Conservation (phyloP, 768 basidiomycete species). For the Glaciozyma antarctica region DNA sequence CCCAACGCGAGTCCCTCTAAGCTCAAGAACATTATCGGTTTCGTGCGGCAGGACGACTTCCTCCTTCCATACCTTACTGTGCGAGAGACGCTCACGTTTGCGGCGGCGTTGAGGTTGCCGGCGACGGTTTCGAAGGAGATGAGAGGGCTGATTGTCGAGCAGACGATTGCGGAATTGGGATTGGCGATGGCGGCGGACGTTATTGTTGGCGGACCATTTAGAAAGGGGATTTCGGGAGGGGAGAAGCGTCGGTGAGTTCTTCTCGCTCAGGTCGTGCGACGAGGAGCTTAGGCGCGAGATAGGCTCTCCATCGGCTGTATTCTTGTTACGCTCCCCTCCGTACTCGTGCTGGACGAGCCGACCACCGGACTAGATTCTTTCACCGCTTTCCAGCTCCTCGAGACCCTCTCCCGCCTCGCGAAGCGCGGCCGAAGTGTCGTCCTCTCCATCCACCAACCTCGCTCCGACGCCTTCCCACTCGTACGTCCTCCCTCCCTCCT, state of each 20-base stretch:
- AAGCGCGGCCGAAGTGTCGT: constrained; percentile 49
- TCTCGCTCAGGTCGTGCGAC: no score
- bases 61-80: constrained; percentile 39
- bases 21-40: constrained; percentile 35
- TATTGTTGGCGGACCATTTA: constrained; percentile 51
- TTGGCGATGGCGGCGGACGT: constrained; percentile 44
- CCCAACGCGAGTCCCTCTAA: neutral
- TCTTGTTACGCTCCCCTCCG: constrained; percentile 52
- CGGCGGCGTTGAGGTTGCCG: constrained; percentile 40
- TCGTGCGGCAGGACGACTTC: constrained; percentile 39
- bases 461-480: constrained; percentile 46
- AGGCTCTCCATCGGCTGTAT: constrained; percentile 54
- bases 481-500: neutral
- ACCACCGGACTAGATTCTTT: constrained; percentile 40
- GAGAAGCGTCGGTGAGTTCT: constrained; percentile 42
- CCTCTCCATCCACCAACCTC: constrained; percentile 59
- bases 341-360: constrained; percentile 57
- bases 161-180: constrained; percentile 45
- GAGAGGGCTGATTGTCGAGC: constrained; percentile 42
- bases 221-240: constrained; percentile 47
- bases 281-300: constrained; percentile 34
- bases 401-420: constrained; percentile 43
- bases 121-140: constrained; percentile 40
- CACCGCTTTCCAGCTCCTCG: constrained; percentile 40
- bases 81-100: constrained; percentile 39